Base-by-base conservation (phyloP, 768 basidiomycete genomes). In the Saitozyma sp. region DNA sequence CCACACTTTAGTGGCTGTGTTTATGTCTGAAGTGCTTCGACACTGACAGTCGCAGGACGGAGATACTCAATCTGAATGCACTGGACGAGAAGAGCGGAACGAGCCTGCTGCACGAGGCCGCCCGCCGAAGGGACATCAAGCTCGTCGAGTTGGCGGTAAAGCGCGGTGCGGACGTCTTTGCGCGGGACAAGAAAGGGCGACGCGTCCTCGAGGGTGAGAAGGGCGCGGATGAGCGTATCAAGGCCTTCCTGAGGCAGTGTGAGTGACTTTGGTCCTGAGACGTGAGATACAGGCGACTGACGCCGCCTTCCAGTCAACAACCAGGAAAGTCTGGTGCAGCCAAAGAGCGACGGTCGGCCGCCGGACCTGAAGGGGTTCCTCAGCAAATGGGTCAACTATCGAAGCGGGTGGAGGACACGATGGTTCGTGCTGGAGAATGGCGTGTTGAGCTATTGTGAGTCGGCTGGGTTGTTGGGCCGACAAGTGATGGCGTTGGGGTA, bases 391-490 rank as follows among this genome's bases (percentile, higher is more conserved):
- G 87, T 89, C 1, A 97, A 96, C 69, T 90, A 96, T 45, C 91
- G 91, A 0, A 88, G 86, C 68, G 93, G 94, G 0, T 95, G 92
- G 75, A 87, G 86, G 62, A 89, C 89, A 0, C 83, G 93, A 0
- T 96, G 92, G 92, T 95, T 97, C 73, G 91, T 95, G 0, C 84
- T 96, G 17, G 88, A 90, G 71, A 85, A 88, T 58, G 93, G 92
- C 0, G 82, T 89, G 29, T 78, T 94, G n/a, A 91, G 89, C 58
- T 72, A 71, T 50, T 74, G 69, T 71, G 14, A 62, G 68, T 68
- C 6, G n/a, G 14, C 9, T 19, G 1, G 16, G 42, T 29, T 41
- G 1, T 3, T 7, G 29, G 29, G 29, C 29, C 2, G 29, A 29
- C 29, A 29, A 29, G 29, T 46, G 2, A 2, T 46, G 45, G 13